Base-by-base conservation (phyloP, 352 stramenopile genomes). In the Phytophthora vignae region DNA sequence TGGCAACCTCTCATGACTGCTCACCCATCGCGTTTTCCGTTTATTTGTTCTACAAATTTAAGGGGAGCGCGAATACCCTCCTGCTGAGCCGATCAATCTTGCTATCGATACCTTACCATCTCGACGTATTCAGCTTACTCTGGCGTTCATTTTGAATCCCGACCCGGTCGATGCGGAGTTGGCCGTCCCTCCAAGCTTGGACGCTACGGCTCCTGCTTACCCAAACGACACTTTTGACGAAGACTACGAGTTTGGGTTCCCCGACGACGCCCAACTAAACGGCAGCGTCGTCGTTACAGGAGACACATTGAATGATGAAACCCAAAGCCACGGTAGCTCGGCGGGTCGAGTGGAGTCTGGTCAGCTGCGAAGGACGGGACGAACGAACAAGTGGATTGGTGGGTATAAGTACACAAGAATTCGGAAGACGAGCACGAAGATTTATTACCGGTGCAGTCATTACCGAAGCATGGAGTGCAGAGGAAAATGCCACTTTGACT, bases 401-500 rank as follows among this genome's bases (percentile, higher is more conserved):
- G 36, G 36, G 2, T 44, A 44, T 15, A 44, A 44, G 12, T 44
- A 44, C 12, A 44, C 36, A 15, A 11, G 12, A 15, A 15, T 15
- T 44, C 9, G 12, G 11, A 48, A 48, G 40, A 21, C 11, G 12
- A 48, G 15, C 12, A 48, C 2, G 12, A 48, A 48, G 40, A 9
- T 17, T 11, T 17, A 11, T 44, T 44, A 44, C 12, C 36, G 36
- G 36, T 12, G 36, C 36, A 44, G 36, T 2, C 36, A 44, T 15
- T 44, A 44, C 36, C 27, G 27, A 31, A 17, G 36, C 5, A 44
- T 44, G 36, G 1, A 11, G 2, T 62, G 55, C 19, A 42, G 36
- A 62, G 55, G 55, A 5, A 21, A 21, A n/a, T 62, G 55, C 22
- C 21, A 62, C 17, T 62, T 54, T 8, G 22, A 12, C 3, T 17